Evolutionary conservation across 2,329 filamentous ascomycete species (phyloP).

Genomic region (Aspergillus chevalieri): DNA sequence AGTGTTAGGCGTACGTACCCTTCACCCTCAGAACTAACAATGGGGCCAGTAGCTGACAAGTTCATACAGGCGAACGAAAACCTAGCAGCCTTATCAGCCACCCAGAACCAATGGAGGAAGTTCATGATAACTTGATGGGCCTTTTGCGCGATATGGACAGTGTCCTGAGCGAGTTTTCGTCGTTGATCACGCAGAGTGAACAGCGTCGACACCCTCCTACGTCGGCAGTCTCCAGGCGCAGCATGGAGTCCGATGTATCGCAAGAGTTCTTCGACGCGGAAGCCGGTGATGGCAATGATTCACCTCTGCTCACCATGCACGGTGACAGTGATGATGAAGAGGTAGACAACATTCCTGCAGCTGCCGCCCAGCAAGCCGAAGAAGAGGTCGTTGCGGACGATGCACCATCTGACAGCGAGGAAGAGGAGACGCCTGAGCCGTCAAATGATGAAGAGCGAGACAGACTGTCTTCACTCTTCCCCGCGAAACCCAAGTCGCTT

Average conservation of each 20-base stretch:
- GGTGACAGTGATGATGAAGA: constrained; percentile 68
- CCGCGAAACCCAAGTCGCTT: constrained; percentile 67
- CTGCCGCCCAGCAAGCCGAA: constrained; percentile 49
- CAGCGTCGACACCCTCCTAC: constrained; percentile 57
- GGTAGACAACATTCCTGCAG: constrained; percentile 23
- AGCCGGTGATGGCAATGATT: constrained; percentile 50
- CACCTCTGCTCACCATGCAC: constrained; percentile 69
- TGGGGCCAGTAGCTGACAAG: constrained; percentile 43
- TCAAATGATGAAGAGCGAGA: constrained; percentile 26
- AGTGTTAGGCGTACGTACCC: constrained; percentile 38
- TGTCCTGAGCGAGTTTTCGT: constrained; percentile 75
- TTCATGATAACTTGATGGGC: constrained; percentile 77
- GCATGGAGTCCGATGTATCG: constrained; percentile 72
- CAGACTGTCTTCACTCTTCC: constrained; percentile 54
- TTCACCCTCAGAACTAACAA: constrained; percentile 44
- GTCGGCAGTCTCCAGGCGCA: constrained; percentile 54
- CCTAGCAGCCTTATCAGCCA: constrained; percentile 27
- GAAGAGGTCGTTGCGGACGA: constrained; percentile 50
- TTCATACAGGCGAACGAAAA: constrained; percentile 26
- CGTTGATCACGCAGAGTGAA: constrained; percentile 71
- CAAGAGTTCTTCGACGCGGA: constrained; percentile 96
- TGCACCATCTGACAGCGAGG: constrained; percentile 59
- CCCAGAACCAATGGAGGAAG: constrained; percentile 54
- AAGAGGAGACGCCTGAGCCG: constrained; percentile 42
- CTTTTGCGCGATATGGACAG: constrained; percentile 79